Percentiles rank a stretch among this genome's conserved stretches.
Conservation (phyloP, 495 filamentous ascomycete species). For the Neohortaea acidophila region DNA sequence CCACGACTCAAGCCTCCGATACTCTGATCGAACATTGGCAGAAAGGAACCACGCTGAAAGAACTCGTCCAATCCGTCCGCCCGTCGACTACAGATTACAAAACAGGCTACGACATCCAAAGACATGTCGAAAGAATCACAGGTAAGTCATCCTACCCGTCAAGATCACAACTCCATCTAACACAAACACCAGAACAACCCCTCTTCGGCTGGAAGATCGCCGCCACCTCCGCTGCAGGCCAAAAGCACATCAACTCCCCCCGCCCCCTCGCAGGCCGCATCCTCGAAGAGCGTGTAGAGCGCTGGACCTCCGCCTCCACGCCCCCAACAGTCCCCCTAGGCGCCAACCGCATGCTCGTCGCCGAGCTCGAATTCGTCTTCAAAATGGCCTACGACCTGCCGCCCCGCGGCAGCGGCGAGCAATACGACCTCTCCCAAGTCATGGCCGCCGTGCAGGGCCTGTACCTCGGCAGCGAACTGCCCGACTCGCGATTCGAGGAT, state of each 20-base stretch:
- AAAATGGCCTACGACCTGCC: neutral
- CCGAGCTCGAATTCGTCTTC: neutral
- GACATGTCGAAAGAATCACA: neutral
- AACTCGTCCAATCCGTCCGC: neutral
- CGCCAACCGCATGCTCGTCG: slow-evolving; percentile 1
- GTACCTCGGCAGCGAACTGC: neutral
- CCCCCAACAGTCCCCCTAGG: neutral
- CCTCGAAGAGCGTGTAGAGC: neutral
- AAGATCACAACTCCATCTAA: too few species aligned
- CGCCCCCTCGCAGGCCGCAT: neutral
- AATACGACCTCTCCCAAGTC: neutral
- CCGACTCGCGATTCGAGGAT: slow-evolving; percentile 1
- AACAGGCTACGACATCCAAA: neutral
- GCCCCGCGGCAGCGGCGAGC: neutral
- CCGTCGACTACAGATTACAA: neutral
- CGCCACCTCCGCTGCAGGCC: neutral
- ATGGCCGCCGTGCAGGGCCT: neutral
- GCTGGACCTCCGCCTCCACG: neutral
- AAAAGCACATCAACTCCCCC: neutral
- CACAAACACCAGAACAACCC: too few species aligned
- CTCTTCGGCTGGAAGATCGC: neutral
- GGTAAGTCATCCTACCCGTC: too few species aligned
- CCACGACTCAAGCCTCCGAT: slow-evolving; percentile 1
- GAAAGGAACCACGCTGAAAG: neutral
- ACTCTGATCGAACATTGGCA: neutral